Evolutionary conservation across 441 rosid genomes (phyloP).

Genomic region (Flueggea neowawraea): DNA sequence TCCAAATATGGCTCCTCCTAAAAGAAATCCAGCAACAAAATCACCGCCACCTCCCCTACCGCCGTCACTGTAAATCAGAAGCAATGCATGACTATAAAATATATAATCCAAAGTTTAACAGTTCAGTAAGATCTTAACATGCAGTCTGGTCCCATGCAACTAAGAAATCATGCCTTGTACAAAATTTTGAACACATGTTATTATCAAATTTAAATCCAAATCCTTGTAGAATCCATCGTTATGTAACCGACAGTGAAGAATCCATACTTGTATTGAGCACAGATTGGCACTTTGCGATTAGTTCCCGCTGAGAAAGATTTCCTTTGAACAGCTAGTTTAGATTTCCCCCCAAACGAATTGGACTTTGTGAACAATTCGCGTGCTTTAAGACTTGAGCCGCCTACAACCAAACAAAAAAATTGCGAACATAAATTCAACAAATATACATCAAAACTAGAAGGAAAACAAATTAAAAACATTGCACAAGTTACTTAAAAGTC

Average conservation of each 20-base stretch:
- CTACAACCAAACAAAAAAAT: constrained; percentile 13
- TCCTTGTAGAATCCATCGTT: not conserved
- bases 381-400: constrained; percentile 40
- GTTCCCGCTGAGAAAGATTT: constrained; percentile 25
- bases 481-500: too few species aligned
- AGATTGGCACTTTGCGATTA: constrained; percentile 35
- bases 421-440: not conserved
- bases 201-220: not conserved
- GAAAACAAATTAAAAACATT: constrained; percentile 1
- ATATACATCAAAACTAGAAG: not conserved
- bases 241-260: constrained; percentile 2
- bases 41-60: constrained; percentile 59
- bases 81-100: not conserved
- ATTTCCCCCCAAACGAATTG: constrained; percentile 27
- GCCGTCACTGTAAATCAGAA: constrained; percentile 42
- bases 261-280: constrained; percentile 56
- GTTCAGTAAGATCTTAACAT: not conserved
- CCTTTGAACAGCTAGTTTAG: constrained; percentile 33
- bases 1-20: constrained; percentile 87
- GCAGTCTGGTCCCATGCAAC: not conserved
- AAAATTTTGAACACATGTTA: too few species aligned
- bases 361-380: constrained; percentile 36
- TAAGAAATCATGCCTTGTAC: too few species aligned
- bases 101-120: not conserved
- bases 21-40: constrained; percentile 85